phyloP scores from a whole-genome alignment of 768 basidiomycete genomes.

The Boletus huronensis region DNA sequence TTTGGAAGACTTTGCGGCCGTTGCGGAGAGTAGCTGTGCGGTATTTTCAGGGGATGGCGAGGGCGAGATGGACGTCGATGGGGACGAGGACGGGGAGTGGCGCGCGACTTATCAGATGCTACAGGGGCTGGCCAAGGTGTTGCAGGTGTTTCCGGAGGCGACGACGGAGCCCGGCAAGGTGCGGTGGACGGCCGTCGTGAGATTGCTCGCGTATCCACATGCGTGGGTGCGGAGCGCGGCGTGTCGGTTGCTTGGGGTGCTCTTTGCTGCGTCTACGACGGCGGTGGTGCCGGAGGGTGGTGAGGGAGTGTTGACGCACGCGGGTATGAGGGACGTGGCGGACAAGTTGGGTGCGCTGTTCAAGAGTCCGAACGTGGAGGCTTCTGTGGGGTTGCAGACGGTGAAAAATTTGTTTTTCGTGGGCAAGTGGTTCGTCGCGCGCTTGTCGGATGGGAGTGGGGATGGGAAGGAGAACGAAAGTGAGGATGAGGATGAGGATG shows the following conservation, averaged over 20 bases:
- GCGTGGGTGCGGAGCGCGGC: slow-evolving; percentile 89
- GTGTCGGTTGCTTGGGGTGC: slow-evolving; percentile 66
- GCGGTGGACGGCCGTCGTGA: slow-evolving; percentile 59
- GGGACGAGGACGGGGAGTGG: slow-evolving; percentile 65
- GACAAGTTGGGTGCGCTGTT: slow-evolving; percentile 73
- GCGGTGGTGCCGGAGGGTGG: background rate
- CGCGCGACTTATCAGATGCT: slow-evolving; percentile 81
- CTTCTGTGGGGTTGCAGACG: slow-evolving; percentile 69
- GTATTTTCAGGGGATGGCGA: slow-evolving; percentile 16
- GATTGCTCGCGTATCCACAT: slow-evolving; percentile 83
- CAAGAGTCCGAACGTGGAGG: slow-evolving; percentile 76
- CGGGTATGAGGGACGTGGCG: slow-evolving; percentile 65
- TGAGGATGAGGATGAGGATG: slow-evolving; percentile 17
- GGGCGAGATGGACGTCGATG: slow-evolving; percentile 46
- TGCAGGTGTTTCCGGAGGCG: slow-evolving; percentile 53
- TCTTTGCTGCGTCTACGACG: slow-evolving; percentile 56
- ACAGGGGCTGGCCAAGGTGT: slow-evolving; percentile 58
- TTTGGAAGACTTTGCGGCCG: slow-evolving; percentile 51
- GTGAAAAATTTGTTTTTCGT: slow-evolving; percentile 93
- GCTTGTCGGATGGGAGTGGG: slow-evolving; percentile 26
- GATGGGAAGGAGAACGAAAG: slow-evolving; percentile 23
- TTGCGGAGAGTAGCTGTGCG: slow-evolving; percentile 13
- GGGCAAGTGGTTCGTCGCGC: slow-evolving; percentile 74
- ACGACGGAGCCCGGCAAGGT: slow-evolving; percentile 45
- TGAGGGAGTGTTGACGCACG: slow-evolving; percentile 46